Conservation (phyloP, 768 basidiomycete species). For the Mycena maculata region DNA sequence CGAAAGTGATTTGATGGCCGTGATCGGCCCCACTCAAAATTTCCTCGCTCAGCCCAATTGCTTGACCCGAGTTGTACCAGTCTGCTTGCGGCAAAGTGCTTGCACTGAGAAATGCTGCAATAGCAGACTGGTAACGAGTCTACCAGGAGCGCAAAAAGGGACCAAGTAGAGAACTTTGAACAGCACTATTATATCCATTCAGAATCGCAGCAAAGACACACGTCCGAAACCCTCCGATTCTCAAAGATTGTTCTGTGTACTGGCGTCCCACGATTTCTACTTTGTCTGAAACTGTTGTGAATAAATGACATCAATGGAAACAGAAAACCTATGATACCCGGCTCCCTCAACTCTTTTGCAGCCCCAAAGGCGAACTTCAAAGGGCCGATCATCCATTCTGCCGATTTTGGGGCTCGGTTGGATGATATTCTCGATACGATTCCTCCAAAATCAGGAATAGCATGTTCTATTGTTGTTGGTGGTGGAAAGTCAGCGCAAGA, state of each 20-base stretch:
- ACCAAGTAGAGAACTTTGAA: too few relatives aligned
- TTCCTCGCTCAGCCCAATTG: too few relatives aligned
- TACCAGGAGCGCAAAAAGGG: too few relatives aligned
- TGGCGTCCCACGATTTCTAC: constrained; percentile 21
- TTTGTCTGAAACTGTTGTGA: background rate
- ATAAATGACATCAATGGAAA: background rate
- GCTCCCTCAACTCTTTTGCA: background rate
- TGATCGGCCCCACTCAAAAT: too few relatives aligned
- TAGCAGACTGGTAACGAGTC: too few relatives aligned
- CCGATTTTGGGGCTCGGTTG: constrained; percentile 36
- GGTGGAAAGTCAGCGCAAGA: constrained; percentile 79
- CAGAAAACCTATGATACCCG: constrained; percentile 37
- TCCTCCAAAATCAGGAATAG: constrained; percentile 36
- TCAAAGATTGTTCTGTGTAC: constrained; percentile 34
- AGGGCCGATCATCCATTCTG: constrained; percentile 43
- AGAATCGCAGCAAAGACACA: background rate
- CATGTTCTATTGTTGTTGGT: constrained; percentile 59
- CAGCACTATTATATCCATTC: background rate
- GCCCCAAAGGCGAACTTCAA: constrained; percentile 41
- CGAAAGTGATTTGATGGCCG: too few relatives aligned
- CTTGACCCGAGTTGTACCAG: too few relatives aligned
- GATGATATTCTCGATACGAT: background rate
- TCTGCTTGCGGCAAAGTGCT: too few relatives aligned
- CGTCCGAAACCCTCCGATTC: constrained; percentile 16
- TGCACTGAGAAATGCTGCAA: too few relatives aligned